phyloP scores from a whole-genome alignment of 2,329 filamentous ascomycete genomes.

The Trichoderma asperellum region DNA sequence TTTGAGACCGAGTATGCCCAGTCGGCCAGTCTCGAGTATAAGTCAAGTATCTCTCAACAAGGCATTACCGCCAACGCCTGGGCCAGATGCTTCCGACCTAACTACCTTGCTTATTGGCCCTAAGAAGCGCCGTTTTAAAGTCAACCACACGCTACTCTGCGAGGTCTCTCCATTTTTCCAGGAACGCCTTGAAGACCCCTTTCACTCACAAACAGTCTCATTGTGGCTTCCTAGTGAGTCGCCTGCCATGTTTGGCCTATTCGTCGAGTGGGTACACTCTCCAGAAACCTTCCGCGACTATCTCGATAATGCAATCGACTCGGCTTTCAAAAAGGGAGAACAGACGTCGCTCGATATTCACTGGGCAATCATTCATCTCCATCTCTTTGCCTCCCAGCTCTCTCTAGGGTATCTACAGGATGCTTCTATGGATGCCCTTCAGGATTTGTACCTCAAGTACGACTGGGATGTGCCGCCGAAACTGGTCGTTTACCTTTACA shows the following conservation, averaged over 20 bases:
- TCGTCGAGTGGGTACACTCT: slow-evolving; percentile 57
- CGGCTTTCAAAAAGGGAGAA: slow-evolving; percentile 38
- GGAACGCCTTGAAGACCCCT: slow-evolving; percentile 47
- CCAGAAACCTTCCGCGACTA: slow-evolving; percentile 48
- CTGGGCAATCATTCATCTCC: slow-evolving; percentile 60
- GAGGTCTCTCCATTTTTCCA: slow-evolving; percentile 54
- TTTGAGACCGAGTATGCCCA: not conserved
- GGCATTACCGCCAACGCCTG: slow-evolving; percentile 33
- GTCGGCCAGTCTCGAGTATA: slow-evolving; percentile 13
- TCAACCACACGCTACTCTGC: slow-evolving; percentile 52
- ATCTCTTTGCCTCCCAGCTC: slow-evolving; percentile 60
- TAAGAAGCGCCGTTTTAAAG: slow-evolving; percentile 46
- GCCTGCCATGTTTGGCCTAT: slow-evolving; percentile 57
- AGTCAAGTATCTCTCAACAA: slow-evolving; percentile 32
- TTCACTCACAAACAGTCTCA: slow-evolving; percentile 38
- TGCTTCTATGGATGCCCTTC: slow-evolving; percentile 60
- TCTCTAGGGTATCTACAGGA: slow-evolving; percentile 58
- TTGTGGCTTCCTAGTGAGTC: slow-evolving; percentile 53
- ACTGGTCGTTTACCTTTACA: slow-evolving; percentile 58
- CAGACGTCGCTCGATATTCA: slow-evolving; percentile 49
- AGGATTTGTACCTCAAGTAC: slow-evolving; percentile 61
- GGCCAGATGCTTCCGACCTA: slow-evolving; percentile 31
- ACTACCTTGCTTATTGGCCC: slow-evolving; percentile 50
- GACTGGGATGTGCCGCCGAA: slow-evolving; percentile 61
- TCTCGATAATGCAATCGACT: slow-evolving; percentile 48